Conservation (phyloP, 2,329 filamentous ascomycete genomes). For the Beauveria sp. region DNA sequence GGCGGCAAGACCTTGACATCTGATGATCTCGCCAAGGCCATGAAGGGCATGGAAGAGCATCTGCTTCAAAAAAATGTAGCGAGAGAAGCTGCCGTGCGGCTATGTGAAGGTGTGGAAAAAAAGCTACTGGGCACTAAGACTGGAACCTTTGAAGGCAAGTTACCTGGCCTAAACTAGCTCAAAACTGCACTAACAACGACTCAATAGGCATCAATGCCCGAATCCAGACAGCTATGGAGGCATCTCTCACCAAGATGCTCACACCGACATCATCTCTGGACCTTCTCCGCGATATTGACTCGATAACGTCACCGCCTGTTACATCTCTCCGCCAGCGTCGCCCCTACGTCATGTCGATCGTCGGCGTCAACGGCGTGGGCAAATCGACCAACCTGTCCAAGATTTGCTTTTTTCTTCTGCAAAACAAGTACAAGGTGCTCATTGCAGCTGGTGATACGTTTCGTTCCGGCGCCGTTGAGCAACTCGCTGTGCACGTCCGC, state of each 20-base stretch:
- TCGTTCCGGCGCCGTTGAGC: conserved; percentile 92
- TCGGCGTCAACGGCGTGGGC: conserved; percentile 95
- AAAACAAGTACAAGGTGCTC: conserved; percentile 93
- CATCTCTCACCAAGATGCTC: conserved; percentile 87
- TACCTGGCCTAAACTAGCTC: not conserved
- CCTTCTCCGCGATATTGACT: conserved; percentile 85
- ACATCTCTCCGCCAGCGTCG: conserved; percentile 58
- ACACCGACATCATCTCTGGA: conserved; percentile 93
- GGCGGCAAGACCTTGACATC: conserved; percentile 89
- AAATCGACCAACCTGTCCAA: conserved; percentile 98
- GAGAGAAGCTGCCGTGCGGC: conserved; percentile 80
- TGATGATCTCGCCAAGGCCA: conserved; percentile 80
- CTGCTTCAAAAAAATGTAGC: conserved; percentile 93
- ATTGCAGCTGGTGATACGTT: conserved; percentile 96
- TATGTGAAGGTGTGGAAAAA: conserved; percentile 86
- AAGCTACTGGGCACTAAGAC: conserved; percentile 89
- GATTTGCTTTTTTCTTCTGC: conserved; percentile 94
- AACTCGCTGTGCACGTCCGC: conserved; percentile 88
- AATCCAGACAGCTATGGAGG: conserved; percentile 81
- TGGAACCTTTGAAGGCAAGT: conserved; percentile 69
- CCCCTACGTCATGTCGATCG: conserved; percentile 95
- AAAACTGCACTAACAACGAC: not conserved
- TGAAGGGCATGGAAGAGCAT: conserved; percentile 95
- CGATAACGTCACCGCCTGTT: conserved; percentile 59
- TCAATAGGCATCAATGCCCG: conserved; percentile 62